Evolutionary conservation across 176 grass and related monocot species (phyloP).

Genomic region (Triticum timopheevii): DNA sequence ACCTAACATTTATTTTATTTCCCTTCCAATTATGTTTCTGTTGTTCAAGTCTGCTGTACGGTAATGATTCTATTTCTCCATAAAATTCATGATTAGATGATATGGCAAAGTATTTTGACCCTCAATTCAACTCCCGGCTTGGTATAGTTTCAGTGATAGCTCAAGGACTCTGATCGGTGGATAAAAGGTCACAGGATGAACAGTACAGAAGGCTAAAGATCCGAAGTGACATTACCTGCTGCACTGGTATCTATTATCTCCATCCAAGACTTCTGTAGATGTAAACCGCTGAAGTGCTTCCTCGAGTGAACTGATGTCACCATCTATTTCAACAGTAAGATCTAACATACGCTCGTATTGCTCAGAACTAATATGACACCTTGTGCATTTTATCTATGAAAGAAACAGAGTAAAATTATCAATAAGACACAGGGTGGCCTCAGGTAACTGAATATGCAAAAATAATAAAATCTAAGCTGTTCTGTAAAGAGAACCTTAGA

Average conservation of each 20-base stretch:
- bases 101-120: neutral
- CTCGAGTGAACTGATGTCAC: constrained; percentile 75
- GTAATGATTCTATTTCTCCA: neutral
- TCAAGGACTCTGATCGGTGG: neutral
- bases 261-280: constrained; percentile 87
- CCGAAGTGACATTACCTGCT: constrained; percentile 44
- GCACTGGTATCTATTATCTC: constrained; percentile 92
- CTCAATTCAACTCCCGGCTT: neutral
- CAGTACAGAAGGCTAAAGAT: constrained; percentile 5
- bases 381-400: constrained; percentile 86
- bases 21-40: constrained; percentile 1
- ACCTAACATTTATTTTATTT: constrained; percentile 8
- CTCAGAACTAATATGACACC: constrained; percentile 71
- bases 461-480: constrained; percentile 16
- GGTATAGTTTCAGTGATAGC: neutral
- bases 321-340: constrained; percentile 94
- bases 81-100: constrained; percentile 7
- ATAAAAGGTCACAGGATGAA: neutral
- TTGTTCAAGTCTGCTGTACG: neutral
- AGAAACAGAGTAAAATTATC: constrained; percentile 1
- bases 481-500: constrained; percentile 68
- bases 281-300: constrained; percentile 92
- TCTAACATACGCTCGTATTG: constrained; percentile 82
- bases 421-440: neutral
- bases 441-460: constrained; percentile 17